phyloP scores from a whole-genome alignment of 2,329 filamentous ascomycete genomes.

The Aschersonia sp. region DNA sequence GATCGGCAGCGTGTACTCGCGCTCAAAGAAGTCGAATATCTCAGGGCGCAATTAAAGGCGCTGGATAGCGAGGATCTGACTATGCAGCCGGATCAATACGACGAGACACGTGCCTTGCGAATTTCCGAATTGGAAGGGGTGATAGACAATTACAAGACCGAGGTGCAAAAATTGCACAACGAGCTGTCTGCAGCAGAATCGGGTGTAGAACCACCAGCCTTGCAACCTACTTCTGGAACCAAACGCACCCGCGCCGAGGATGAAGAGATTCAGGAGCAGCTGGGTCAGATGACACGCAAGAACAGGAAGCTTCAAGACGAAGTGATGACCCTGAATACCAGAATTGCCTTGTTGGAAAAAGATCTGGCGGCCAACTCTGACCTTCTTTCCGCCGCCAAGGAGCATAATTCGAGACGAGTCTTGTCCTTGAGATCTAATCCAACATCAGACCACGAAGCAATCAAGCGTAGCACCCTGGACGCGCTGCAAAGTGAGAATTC shows the following conservation, averaged over 20 bases:
- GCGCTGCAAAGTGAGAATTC: slow-evolving; percentile 72
- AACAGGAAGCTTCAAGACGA: slow-evolving; percentile 75
- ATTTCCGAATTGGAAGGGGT: slow-evolving; percentile 74
- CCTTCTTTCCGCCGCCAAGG: slow-evolving; percentile 53
- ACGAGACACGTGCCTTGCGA: slow-evolving; percentile 59
- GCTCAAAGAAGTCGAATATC: slow-evolving; percentile 83
- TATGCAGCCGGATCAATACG: slow-evolving; percentile 65
- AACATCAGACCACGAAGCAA: slow-evolving; percentile 68
- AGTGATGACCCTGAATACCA: slow-evolving; percentile 53
- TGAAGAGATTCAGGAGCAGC: slow-evolving; percentile 50
- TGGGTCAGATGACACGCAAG: slow-evolving; percentile 76
- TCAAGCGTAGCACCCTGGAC: slow-evolving; percentile 68
- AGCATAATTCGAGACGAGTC: slow-evolving; percentile 63
- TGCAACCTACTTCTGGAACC: slow-evolving; percentile 28
- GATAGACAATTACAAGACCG: slow-evolving; percentile 71
- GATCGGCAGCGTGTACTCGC: slow-evolving; percentile 78
- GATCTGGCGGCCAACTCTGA: slow-evolving; percentile 59
- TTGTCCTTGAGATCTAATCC: slow-evolving; percentile 85
- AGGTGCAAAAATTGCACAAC: slow-evolving; percentile 58
- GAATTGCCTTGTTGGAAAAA: slow-evolving; percentile 54
- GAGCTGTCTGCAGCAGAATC: slow-evolving; percentile 57
- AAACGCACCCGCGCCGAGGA: slow-evolving; percentile 54
- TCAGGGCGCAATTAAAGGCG: slow-evolving; percentile 80
- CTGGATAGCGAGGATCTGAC: slow-evolving; percentile 81
- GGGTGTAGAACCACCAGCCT: slow-evolving; percentile 17